Base-by-base conservation (phyloP, 2,329 filamentous ascomycete genomes). In the Fusarium pilosicola region DNA sequence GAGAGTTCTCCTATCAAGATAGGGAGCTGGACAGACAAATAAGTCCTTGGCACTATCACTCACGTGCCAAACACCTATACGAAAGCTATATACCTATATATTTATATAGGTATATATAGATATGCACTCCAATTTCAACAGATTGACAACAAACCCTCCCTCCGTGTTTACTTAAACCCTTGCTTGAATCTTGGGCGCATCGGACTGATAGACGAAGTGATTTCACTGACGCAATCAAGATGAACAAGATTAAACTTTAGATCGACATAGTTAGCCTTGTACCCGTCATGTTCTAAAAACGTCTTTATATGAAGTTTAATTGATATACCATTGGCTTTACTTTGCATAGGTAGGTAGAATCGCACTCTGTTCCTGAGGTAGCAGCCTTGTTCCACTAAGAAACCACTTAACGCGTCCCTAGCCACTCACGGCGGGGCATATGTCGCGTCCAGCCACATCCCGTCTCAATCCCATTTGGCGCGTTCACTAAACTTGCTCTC, bases 321-420 rank as follows among this genome's bases (percentile, higher is more conserved):
- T 44, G 20, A 38, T 30, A n/a, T 60, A 8, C n/a, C 8, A 26
- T 15, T 34, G 32, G 13, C 34, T 46, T 61, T n/a, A 8, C 30
- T 41, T n/a, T 28, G 26, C 28, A 22, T 44, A 45, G 24, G 13
- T 28, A 22, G 20, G 12, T 39, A 39, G 20, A 26, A 48, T 24
- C 28, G 36, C 62, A 22, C 26, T 30, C 28, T 38, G 42, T 34
- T 42, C 38, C 52, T 34, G 32, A 52, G 49, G 22, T 48, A 45
- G 32, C 42, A 52, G 44, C 42, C 30, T 54, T 49, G 64, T 49
- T 56, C 48, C 45, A 56, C 70, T 15, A 49, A 46, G 44, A 48
- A 66, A 69, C 73, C 76, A 79, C 78, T 79, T 79, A 75, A 79
- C 77, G 78, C 78, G 78, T 70, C 62, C 61, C 62, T 60, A 52